A percentile compares a stretch with the other conserved stretches of the same genome.
phyloP scores from a whole-genome alignment of 495 filamentous ascomycete genomes.

The Aspergillus affinis region DNA sequence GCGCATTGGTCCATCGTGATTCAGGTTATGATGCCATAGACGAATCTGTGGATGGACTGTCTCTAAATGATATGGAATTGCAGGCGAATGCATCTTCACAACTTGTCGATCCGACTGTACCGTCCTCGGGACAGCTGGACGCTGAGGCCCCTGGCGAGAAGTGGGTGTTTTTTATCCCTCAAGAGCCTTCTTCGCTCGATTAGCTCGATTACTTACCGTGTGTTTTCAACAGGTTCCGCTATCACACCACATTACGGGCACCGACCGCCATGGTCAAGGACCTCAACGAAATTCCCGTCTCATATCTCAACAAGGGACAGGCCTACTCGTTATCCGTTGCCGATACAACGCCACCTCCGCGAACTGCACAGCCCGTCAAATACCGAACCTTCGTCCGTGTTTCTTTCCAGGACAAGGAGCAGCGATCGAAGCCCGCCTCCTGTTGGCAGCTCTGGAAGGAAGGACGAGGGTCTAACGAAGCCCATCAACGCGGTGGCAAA shows the following conservation, averaged over 20 bases:
- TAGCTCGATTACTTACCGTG: neutral
- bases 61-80: constrained; percentile 47
- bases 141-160: constrained; percentile 45
- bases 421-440: constrained; percentile 72
- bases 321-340: constrained; percentile 78
- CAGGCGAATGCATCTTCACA: constrained; percentile 35
- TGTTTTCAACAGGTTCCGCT: constrained; percentile 76
- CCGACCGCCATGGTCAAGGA: constrained; percentile 96
- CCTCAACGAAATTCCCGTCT: constrained; percentile 83
- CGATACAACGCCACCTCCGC: constrained; percentile 54
- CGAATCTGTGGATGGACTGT: constrained; percentile 59
- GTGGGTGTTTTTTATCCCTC: constrained; percentile 35
- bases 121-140: constrained; percentile 24
- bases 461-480: constrained; percentile 82
- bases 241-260: constrained; percentile 84
- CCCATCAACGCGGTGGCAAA: constrained; percentile 82
- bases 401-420: constrained; percentile 92
- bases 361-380: constrained; percentile 48
- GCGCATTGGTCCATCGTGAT: constrained; percentile 74
- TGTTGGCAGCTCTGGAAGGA: constrained; percentile 99
- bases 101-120: constrained; percentile 25
- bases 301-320: constrained; percentile 97
- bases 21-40: constrained; percentile 77
- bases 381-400: constrained; percentile 89
- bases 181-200: constrained; percentile 3